Conservation (phyloP, 1,284 basidiomycete species). For the Ceratobasidium theobromae region DNA sequence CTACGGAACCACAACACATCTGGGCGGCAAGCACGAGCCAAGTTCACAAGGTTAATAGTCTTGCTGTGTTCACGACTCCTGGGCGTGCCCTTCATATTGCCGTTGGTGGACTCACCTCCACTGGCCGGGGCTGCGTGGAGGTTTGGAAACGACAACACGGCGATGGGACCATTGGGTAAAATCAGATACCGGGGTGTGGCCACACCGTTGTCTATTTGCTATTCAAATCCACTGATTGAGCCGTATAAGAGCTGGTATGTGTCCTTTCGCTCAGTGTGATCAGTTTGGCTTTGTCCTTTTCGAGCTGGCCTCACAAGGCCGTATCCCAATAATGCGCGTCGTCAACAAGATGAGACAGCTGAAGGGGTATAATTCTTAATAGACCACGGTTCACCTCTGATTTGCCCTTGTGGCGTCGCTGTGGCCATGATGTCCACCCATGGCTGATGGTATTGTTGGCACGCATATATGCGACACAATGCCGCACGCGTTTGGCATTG, state of each 20-base stretch:
- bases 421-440: not conserved
- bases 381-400: too few relatives aligned
- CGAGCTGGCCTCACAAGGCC: too few relatives aligned
- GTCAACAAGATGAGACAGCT: too few relatives aligned
- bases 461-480: not conserved
- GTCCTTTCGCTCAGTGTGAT: too few relatives aligned
- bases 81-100: conserved; percentile 43
- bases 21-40: conserved; percentile 51
- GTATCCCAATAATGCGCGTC: too few relatives aligned
- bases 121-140: conserved; percentile 62
- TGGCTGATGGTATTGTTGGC: not conserved
- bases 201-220: not conserved
- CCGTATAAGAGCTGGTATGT: too few relatives aligned
- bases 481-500: not conserved
- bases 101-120: conserved; percentile 60
- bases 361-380: too few relatives aligned
- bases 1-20: conserved; percentile 44
- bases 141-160: conserved; percentile 47
- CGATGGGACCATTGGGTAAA: not conserved
- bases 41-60: conserved; percentile 62
- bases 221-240: too few relatives aligned
- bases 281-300: too few relatives aligned
- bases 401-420: too few relatives aligned
- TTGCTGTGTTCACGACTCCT: conserved; percentile 41
- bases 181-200: not conserved